Base-by-base conservation (phyloP, 352 stramenopile species). In the Phytophthora meadii region DNA sequence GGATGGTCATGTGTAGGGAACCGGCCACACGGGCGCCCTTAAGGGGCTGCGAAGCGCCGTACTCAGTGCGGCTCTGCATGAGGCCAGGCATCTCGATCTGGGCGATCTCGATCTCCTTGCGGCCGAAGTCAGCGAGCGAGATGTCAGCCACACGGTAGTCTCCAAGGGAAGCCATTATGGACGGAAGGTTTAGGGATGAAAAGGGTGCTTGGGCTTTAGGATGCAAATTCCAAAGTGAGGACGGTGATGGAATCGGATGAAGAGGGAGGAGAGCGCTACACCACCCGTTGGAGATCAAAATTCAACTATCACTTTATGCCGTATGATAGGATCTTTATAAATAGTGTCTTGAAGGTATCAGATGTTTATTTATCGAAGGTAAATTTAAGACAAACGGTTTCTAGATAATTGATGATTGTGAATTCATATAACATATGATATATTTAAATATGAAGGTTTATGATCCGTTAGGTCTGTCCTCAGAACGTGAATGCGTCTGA, bases 1-100 rank as follows among this genome's bases (percentile, higher is more conserved):
- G 97, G 81, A 99, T 99, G 64, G 97, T 99, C 97, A 99, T 99
- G 92, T 99, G 97, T 61, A 99, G 87, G 42, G 96, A 99, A 71
- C 97, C 97, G 51, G 96, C 97, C 47, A 99, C 93, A 53, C 91
- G 84, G 5, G 97, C 93, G 68, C 93, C 94, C 25, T 88, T 79
- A 15, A 99, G 88, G 32, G 92, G 87, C 74, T 98, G 83, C 34
- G 75, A 70, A 15, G 81, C 59, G 63, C 88, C 93, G 76, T 92
- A 99, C 73, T 99, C 97, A 36, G 82, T 76, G 54, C 94, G 85
- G 83, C 91, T 99, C 63, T 97, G 90, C 95, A 99, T 99, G 30
- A 99, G 93, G 65, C 97, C 97, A 58, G 97, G 97, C 97, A 99
- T 99, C 84, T 99, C 96, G 54, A 98, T 94, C 83, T 99, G 95